phyloP scores from a whole-genome alignment of 2,329 filamentous ascomycete genomes.

The Nannizzia gypsea region DNA sequence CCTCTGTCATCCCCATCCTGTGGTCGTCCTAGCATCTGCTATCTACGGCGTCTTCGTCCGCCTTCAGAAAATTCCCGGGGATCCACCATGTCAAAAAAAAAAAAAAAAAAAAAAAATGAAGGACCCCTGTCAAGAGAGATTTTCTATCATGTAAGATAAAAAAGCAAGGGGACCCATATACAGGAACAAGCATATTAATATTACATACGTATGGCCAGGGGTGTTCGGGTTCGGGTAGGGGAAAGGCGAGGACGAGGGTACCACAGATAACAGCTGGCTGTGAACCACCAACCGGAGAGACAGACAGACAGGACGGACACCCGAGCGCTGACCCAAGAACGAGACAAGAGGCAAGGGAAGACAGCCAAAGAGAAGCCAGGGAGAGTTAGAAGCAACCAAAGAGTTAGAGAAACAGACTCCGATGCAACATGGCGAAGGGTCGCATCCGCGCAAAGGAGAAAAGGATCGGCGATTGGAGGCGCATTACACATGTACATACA shows the following conservation, averaged over 20 bases:
- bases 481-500: background rate
- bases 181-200: background rate
- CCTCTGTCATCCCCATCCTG: background rate
- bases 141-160: background rate
- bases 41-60: background rate
- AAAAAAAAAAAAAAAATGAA: background rate
- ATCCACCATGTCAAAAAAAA: background rate
- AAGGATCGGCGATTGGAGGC: background rate
- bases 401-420: background rate
- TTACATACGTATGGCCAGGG: background rate
- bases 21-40: background rate
- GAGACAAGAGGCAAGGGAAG: too few species aligned
- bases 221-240: too few species aligned
- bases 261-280: background rate
- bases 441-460: background rate
- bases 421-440: background rate
- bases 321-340: too few species aligned
- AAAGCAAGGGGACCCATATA: background rate
- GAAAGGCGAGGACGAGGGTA: background rate
- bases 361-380: too few species aligned
- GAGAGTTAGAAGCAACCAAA: too few species aligned
- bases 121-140: too few species aligned
- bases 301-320: too few species aligned
- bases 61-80: conserved; percentile 3
- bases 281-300: background rate